Evolutionary conservation across 225 moss, liverwort and hornwort species (phyloP).

Genomic region (Climacium dendroides): DNA sequence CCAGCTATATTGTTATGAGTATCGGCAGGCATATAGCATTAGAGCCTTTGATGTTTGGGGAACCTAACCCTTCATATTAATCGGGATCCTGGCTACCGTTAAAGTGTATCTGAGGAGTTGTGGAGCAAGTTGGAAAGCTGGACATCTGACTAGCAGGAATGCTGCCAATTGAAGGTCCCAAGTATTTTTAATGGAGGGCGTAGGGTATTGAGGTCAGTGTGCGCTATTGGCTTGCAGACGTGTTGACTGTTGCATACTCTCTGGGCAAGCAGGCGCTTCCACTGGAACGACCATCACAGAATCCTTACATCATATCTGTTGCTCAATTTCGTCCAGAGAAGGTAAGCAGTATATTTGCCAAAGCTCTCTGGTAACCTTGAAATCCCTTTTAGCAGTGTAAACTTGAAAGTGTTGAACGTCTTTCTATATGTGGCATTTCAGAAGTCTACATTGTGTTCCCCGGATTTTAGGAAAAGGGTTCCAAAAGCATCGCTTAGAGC

Average conservation of each 20-base stretch:
- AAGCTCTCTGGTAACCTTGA: background rate
- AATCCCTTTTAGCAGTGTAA: background rate
- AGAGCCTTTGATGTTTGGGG: background rate
- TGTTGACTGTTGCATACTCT: conserved; percentile 71
- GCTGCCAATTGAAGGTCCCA: background rate
- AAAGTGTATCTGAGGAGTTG: background rate
- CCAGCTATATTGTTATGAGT: background rate
- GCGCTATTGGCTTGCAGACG: conserved; percentile 48
- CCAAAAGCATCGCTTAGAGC: background rate
- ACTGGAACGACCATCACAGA: conserved; percentile 41
- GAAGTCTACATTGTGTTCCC: background rate
- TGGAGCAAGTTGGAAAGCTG: background rate
- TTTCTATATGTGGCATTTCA: background rate
- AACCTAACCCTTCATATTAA: background rate
- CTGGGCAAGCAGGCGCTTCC: conserved; percentile 82
- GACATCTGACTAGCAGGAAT: background rate
- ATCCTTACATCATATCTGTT: conserved; percentile 71
- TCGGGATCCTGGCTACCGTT: background rate
- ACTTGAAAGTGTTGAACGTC: background rate
- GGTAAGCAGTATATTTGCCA: conserved; percentile 16
- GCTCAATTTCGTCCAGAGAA: conserved; percentile 95
- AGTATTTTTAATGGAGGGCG: background rate
- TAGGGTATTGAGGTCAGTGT: conserved; percentile 48
- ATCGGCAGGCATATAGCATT: background rate
- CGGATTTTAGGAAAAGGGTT: background rate